A percentile compares a stretch with the other conserved stretches of the same genome.
Evolutionary conservation across 2,329 filamentous ascomycete genomes (phyloP).

Genomic region (Exophiala bonariae): DNA sequence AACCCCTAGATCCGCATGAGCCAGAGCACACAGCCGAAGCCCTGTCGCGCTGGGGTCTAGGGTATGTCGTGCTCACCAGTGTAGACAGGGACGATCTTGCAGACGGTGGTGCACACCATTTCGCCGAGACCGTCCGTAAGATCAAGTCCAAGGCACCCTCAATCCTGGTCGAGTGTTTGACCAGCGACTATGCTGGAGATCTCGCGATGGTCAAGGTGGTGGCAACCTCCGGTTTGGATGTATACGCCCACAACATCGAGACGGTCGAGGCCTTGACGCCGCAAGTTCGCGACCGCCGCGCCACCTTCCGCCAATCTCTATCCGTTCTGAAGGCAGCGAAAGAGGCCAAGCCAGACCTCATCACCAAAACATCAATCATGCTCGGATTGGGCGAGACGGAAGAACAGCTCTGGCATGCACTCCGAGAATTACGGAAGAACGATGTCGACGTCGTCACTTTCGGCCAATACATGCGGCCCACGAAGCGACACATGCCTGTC

Average conservation of each 20-base stretch:
- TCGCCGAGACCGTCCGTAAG: conserved; percentile 88
- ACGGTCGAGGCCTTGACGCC: conserved; percentile 90
- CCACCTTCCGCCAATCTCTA: conserved; percentile 84
- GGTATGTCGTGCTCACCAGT: conserved; percentile 90
- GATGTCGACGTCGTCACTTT: conserved; percentile 96
- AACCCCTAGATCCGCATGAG: conserved; percentile 90
- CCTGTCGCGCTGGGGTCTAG: conserved; percentile 85
- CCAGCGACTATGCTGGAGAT: conserved; percentile 84
- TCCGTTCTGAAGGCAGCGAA: conserved; percentile 80
- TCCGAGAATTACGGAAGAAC: conserved; percentile 75
- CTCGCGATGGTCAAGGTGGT: conserved; percentile 83
- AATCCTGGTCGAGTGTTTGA: conserved; percentile 48
- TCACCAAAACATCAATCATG: conserved; percentile 99
- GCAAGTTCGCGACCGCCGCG: conserved; percentile 83
- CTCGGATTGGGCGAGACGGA: conserved; percentile 91
- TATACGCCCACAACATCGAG: conserved; percentile 97
- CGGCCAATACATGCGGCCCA: conserved; percentile 99
- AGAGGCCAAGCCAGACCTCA: conserved; percentile 70
- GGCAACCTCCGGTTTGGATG: conserved; percentile 84
- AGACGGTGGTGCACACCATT: conserved; percentile 86
- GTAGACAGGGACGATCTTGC: conserved; percentile 91
- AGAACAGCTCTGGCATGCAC: conserved; percentile 75
- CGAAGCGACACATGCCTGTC: conserved; percentile 95
- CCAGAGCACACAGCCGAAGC: conserved; percentile 97
- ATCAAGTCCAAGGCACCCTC: conserved; percentile 74